phyloP scores from a whole-genome alignment of 257 asterid species.

The Fraxinus americana region DNA sequence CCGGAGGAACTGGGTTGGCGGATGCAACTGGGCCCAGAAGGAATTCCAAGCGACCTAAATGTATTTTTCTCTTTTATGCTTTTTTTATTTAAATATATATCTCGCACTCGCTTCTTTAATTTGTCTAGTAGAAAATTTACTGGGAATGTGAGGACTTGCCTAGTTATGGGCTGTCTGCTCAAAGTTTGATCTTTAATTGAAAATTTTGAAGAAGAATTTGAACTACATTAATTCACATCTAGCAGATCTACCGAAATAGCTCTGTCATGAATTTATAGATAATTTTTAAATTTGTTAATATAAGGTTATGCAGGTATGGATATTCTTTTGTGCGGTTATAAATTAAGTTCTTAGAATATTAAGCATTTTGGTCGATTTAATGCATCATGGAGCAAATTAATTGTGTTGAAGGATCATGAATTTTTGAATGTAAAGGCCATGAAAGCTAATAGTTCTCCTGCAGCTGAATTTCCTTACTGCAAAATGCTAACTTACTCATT shows the following conservation, averaged over 20 bases:
- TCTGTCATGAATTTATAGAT: slow-evolving; percentile 9
- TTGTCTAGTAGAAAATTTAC: not conserved
- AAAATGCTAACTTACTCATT: not conserved
- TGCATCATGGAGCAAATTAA: not conserved
- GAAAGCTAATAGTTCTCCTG: not conserved
- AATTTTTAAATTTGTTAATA: not conserved
- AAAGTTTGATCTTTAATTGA: slow-evolving; percentile 7
- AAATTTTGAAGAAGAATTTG: not conserved
- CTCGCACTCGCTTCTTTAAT: not conserved
- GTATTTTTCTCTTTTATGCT: slow-evolving; percentile 33
- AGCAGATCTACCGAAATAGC: slow-evolving; percentile 6
- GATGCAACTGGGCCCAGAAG: slow-evolving; percentile 65
- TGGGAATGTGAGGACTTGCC: not conserved
- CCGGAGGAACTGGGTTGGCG: slow-evolving; percentile 74
- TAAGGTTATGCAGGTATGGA: no score
- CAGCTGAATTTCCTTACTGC: not conserved
- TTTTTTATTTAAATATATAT: not conserved
- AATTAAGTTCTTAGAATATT: not conserved
- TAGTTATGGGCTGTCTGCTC: slow-evolving; percentile 3
- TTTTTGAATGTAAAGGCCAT: not conserved
- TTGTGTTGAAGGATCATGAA: not conserved
- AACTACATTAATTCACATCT: slow-evolving; percentile 12
- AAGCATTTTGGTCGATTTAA: not conserved
- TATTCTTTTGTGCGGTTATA: not conserved
- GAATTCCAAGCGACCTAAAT: slow-evolving; percentile 88